Base-by-base conservation (phyloP, 495 filamentous ascomycete genomes). In the Penicillium angulare region DNA sequence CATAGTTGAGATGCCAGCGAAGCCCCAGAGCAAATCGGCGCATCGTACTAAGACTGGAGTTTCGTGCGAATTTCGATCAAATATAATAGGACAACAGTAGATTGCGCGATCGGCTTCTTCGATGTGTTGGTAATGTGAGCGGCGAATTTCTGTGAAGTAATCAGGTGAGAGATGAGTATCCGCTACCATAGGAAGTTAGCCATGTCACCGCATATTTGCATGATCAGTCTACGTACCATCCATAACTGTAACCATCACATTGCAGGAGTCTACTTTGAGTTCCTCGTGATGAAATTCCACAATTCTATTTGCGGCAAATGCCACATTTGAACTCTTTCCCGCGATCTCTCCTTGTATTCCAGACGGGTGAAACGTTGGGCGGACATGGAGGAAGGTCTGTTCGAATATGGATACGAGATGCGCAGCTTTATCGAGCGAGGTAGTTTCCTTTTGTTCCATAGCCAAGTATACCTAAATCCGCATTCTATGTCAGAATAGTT, bases 381-480 rank as follows among this genome's bases (percentile, higher is more conserved):
- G 76, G 43, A 87, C 80, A 50, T 71, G 73, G 20, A 77, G 79
- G 50, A 87, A 87, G 43, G 74, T 77, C 49, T 77, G 80, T 43
- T 74, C 67, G 51, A 82, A 86, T 42, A 73, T 70, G 7, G 76
- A 70, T 16, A 81, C 67, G 13, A 86, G 62, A 2, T 64, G 68
- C 43, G 66, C 55, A 12, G 83, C 83, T 63, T 86, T 86, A 22
- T 72, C 63, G 21, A 75, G 66, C 10, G 73, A 72, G 22, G 75
- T 68, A 38, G 55, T 55, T 60, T 87, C 84, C 41, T 83, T 77
- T 41, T 79, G 67, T 53, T 87, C 84, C 84, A 87, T 86, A n/a
- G 83, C 84, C n/a, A 87, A 73, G 59, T 81, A 85, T 39, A 87
- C 67, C 84, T 87, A n/a, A n/a, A n/a, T n/a, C n/a, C n/a, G n/a